Evolutionary conservation across 352 stramenopile genomes (phyloP), one percentile per base, ranked within the genome.

Genomic region (Phytophthora macrochlamydospora): DNA sequence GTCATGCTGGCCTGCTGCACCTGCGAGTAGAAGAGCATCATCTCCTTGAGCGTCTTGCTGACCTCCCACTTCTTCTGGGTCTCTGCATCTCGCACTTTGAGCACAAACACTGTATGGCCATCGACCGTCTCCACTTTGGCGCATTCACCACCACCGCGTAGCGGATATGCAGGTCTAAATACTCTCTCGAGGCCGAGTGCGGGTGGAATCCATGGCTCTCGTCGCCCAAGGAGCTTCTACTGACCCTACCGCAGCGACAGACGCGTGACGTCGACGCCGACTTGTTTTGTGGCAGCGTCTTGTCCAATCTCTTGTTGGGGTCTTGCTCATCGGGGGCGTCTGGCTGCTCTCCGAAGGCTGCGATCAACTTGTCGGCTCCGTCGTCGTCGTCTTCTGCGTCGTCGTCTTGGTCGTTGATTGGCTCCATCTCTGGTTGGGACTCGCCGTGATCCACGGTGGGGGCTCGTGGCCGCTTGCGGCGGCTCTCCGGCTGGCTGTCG

Each of bases 21-120:
- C 51, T 89, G 79, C 29, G 66, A 60, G 55, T 90, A 89, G 58
- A 91, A 87, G 38, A 73, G 65, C 65, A 73, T 75, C 69, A 91
- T 84, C 43, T 91, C 78, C 43, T 81, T 80, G 24, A 83, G 75
- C 43, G 65, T 85, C 71, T 91, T 91, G 30, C 65, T 65, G 9
- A 87, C 55, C 9, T 86, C 63, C 83, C 83, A 91, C 33, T 71
- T 62, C 56, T 82, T 82, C 51, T 84, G 71, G 24, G 80, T 85
- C 74, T 89, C 80, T 12, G 67, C 58, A 51, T 89, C 80, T 12
- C 72, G 71, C 38, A 89, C 78, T 58, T 81, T 80, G 4, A 89
- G 49, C 31, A 79, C 64, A 13, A 83, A 86, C n/a, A 66, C 30
- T 40, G 60, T 54, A 43, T 81, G 68, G 9, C 56, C 62, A 13